Evolutionary conservation across 2,329 filamentous ascomycete genomes (phyloP).

Genomic region (Acephala macrosclerotiorum): DNA sequence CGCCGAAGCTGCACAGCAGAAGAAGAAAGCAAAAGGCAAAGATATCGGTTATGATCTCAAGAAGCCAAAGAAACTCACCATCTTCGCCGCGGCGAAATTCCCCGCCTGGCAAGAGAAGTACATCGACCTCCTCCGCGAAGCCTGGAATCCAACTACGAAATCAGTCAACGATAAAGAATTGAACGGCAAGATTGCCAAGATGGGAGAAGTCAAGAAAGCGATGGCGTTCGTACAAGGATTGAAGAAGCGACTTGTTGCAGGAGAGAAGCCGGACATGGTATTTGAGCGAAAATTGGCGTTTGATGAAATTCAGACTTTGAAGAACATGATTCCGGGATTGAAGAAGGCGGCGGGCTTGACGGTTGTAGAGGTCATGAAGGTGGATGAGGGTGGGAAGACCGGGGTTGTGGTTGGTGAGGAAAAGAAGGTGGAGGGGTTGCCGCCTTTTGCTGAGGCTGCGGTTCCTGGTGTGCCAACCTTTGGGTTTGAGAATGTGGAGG

Average conservation of each 20-base stretch:
- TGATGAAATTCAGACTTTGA: slow-evolving; percentile 79
- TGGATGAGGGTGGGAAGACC: slow-evolving; percentile 74
- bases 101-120: slow-evolving; percentile 93
- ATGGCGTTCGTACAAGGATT: slow-evolving; percentile 95
- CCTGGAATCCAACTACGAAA: slow-evolving; percentile 69
- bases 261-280: slow-evolving; percentile 71
- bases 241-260: slow-evolving; percentile 81
- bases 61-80: slow-evolving; percentile 88
- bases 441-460: slow-evolving; percentile 72
- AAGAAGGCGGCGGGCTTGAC: slow-evolving; percentile 78
- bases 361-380: slow-evolving; percentile 74
- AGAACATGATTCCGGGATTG: slow-evolving; percentile 80
- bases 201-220: slow-evolving; percentile 92
- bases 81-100: slow-evolving; percentile 82
- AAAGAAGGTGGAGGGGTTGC: slow-evolving; percentile 64
- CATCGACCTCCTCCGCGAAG: slow-evolving; percentile 77
- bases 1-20: slow-evolving; percentile 81
- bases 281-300: slow-evolving; percentile 87
- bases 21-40: slow-evolving; percentile 95
- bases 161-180: slow-evolving; percentile 81
- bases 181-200: slow-evolving; percentile 79
- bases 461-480: slow-evolving; percentile 86
- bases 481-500: slow-evolving; percentile 80
- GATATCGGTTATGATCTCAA: slow-evolving; percentile 84
- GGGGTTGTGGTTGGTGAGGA: slow-evolving; percentile 61